These are phyloP conservation scores for Pythium angustatum DNA, from an alignment of 352 stramenopile genomes.

Conservation along the genomic window DNA sequence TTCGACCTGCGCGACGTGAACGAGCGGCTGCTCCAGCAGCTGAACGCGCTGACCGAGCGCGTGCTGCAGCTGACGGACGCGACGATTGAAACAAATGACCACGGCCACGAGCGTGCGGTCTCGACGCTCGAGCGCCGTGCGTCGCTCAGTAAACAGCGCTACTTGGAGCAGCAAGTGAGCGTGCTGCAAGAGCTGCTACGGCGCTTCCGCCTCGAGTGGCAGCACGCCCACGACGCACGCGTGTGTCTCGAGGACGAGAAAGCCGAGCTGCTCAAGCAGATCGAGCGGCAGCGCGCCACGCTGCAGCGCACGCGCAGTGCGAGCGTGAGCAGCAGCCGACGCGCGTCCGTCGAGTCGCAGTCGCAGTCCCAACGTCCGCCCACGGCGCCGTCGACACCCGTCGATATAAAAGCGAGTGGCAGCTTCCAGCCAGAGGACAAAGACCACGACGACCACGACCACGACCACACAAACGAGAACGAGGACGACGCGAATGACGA, in stretches of 20 bases:
- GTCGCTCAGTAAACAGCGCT: slow-evolving; percentile 29
- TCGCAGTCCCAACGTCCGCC: background rate
- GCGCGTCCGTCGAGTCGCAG: background rate
- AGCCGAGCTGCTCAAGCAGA: slow-evolving; percentile 36
- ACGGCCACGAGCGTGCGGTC: background rate
- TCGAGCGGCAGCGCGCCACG: slow-evolving; percentile 27
- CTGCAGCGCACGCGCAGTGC: slow-evolving; percentile 26
- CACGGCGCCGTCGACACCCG: too few relatives aligned
- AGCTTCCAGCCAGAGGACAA: background rate
- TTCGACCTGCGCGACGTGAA: slow-evolving; percentile 54
- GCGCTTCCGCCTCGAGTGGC: slow-evolving; percentile 53
- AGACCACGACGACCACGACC: background rate
- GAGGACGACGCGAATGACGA: background rate
- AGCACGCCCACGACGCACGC: slow-evolving; percentile 41
- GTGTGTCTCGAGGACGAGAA: slow-evolving; percentile 45
- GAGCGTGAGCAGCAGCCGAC: slow-evolving; percentile 7
- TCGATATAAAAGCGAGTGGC: background rate
- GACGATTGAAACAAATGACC: background rate
- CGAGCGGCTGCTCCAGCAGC: slow-evolving; percentile 42
- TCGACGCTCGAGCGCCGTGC: background rate
- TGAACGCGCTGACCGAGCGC: slow-evolving; percentile 46
- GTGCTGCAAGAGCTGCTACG: slow-evolving; percentile 54
- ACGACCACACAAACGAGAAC: background rate
- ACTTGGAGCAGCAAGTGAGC: slow-evolving; percentile 50
- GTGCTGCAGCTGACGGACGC: slow-evolving; percentile 9